phyloP scores from a whole-genome alignment of 768 basidiomycete species.

The Lentinula raphanica region DNA sequence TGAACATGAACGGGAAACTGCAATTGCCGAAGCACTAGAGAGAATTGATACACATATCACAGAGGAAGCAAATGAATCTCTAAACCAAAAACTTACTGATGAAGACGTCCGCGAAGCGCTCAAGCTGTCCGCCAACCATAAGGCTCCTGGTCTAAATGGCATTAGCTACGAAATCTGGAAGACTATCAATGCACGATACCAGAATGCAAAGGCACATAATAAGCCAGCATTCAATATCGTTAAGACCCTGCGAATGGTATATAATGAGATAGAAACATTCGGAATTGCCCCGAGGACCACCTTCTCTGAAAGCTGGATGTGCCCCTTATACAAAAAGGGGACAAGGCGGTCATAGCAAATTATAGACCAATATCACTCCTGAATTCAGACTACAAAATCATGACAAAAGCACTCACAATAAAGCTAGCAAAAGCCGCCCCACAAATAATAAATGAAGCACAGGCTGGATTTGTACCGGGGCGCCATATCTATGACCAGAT shows the following conservation, averaged over 20 bases:
- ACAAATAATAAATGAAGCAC: constrained; percentile 27
- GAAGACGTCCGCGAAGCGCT: background rate
- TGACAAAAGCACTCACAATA: constrained; percentile 23
- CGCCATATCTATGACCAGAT: constrained; percentile 29
- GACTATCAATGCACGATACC: background rate
- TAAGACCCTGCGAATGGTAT: background rate
- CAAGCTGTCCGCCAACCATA: background rate
- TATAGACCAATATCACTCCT: constrained; percentile 34
- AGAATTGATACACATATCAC: background rate
- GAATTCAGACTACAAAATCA: constrained; percentile 32
- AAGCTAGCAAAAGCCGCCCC: constrained; percentile 15
- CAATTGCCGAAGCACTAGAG: background rate
- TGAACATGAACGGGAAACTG: background rate
- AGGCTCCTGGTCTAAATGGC: constrained; percentile 8
- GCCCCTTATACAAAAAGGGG: constrained; percentile 37
- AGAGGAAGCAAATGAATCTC: background rate
- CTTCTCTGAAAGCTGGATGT: constrained; percentile 32
- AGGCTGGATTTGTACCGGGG: constrained; percentile 34
- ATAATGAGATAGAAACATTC: constrained; percentile 21
- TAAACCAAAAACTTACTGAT: background rate
- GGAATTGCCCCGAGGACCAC: constrained; percentile 9
- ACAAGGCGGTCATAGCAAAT: constrained; percentile 23
- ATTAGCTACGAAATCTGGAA: constrained; percentile 10
- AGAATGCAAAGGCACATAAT: background rate
- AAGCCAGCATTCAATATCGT: constrained; percentile 8